A percentile compares a stretch with the other conserved stretches of the same genome.
Evolutionary conservation across 2,329 filamentous ascomycete genomes (phyloP).

Genomic region (Bipolaris bicolor): DNA sequence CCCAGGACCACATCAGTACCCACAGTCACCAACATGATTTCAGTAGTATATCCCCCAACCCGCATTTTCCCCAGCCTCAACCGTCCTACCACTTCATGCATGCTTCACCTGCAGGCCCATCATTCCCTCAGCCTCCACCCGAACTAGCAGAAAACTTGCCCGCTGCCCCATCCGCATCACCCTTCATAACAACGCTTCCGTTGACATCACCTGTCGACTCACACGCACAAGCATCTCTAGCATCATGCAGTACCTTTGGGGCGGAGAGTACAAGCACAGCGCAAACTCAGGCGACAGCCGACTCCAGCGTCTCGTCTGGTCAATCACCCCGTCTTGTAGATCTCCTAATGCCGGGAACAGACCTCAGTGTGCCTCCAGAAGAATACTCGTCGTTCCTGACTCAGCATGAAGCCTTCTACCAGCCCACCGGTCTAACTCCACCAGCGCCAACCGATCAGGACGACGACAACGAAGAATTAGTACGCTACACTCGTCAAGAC

Average conservation of each 20-base stretch:
- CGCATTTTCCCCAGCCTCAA: constrained; percentile 22
- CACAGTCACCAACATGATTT: constrained; percentile 17
- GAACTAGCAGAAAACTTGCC: constrained; percentile 14
- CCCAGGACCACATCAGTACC: neutral
- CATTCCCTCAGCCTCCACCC: constrained; percentile 22
- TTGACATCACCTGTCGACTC: constrained; percentile 39
- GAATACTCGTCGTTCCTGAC: constrained; percentile 44
- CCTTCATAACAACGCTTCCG: constrained; percentile 32
- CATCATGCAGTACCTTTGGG: constrained; percentile 50
- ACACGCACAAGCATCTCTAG: constrained; percentile 44
- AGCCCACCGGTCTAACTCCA: constrained; percentile 37
- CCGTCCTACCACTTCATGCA: constrained; percentile 17
- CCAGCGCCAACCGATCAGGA: constrained; percentile 26
- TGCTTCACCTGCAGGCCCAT: constrained; percentile 13
- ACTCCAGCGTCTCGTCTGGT: constrained; percentile 50
- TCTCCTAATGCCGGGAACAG: constrained; percentile 56
- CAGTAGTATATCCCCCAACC: constrained; percentile 12
- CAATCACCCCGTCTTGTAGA: constrained; percentile 58
- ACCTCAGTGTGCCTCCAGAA: constrained; percentile 52
- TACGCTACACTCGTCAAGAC: constrained; percentile 48
- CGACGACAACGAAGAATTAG: constrained; percentile 62
- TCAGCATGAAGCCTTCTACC: constrained; percentile 46
- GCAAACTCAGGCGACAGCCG: constrained; percentile 35
- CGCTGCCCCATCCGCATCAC: constrained; percentile 26
- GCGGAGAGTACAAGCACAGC: constrained; percentile 36